Evolutionary conservation across 1,284 basidiomycete species (phyloP), one percentile per base, ranked within the genome.

Genomic region (Pulveroboletus sp.): DNA sequence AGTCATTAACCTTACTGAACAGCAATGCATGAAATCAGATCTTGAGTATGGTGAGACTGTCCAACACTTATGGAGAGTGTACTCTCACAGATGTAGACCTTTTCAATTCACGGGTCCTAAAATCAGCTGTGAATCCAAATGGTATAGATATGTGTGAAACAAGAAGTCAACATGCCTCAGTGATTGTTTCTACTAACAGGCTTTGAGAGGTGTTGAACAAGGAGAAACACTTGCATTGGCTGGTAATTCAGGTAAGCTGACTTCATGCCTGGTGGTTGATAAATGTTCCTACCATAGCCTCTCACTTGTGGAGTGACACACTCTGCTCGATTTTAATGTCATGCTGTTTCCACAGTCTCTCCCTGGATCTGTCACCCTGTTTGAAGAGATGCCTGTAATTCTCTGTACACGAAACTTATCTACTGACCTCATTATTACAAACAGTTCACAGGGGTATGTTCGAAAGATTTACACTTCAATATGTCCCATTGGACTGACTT

Each of bases 1-100:
- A 4, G 66, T 70, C 0, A 54, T 74, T 3, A 54, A 57, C 11
- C 48, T 73, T 1, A 55, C 19, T 1, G 64, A 73, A 24, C 71
- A 74, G 36, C 63, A 72, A 12, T 39, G 59, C 10, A 73, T 73
- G 69, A 61, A 64, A 39, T n/a, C 19, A 7, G 71, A 73, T 58
- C 45, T 50, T 9, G 63, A 63, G 36, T 74, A 71, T 65, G 66
- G 48, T 17, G 17, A 39, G 6, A 17, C 37, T n/a, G 17, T 39
- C 7, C 8, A 7, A 6, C 17, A 17, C 2, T 8, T 39, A 17
- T 0, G 37, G 8, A 17, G 8, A 39, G 16, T 39, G 37, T n/a
- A 39, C 17, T 1, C 37, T 17, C 9, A 17, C 4, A 6, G 17
- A 39, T 39, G 37, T 39, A 8, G 37, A 39, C 17, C 17, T 39